A percentile compares a stretch with the other conserved stretches of the same genome.
phyloP scores from a whole-genome alignment of 768 basidiomycete species.

The Boletus tomentosulus region DNA sequence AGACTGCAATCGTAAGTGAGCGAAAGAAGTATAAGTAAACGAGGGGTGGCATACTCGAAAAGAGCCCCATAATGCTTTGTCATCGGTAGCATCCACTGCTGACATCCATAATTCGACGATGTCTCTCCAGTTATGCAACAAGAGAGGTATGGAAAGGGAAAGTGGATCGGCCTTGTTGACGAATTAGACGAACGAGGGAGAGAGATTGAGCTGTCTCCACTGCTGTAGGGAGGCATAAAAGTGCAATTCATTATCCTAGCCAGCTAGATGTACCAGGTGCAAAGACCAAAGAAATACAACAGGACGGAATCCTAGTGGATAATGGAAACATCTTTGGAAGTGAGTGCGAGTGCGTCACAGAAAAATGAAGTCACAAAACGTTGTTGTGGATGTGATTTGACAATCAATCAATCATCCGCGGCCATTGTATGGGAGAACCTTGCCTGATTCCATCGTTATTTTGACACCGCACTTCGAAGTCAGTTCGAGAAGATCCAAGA shows the following conservation, averaged over 20 bases:
- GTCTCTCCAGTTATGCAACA: slow-evolving; percentile 76
- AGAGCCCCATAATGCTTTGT: slow-evolving; percentile 69
- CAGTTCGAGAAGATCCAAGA: too few species aligned
- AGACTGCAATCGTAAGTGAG: slow-evolving; percentile 43
- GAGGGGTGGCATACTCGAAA: slow-evolving; percentile 57
- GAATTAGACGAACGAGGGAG: slow-evolving; percentile 70
- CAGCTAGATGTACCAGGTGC: too few species aligned
- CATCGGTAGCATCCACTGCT: slow-evolving; percentile 55
- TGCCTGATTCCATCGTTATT: too few species aligned
- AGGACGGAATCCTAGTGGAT: too few species aligned
- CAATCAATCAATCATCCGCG: too few species aligned
- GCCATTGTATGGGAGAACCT: too few species aligned
- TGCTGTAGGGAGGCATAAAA: slow-evolving; percentile 71
- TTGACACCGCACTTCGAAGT: too few species aligned
- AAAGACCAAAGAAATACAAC: too few species aligned
- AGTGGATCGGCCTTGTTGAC: slow-evolving; percentile 55
- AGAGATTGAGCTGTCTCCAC: slow-evolving; percentile 78
- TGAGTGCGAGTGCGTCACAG: too few species aligned
- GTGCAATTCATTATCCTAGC: slow-evolving; percentile 77
- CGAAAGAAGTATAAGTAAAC: not conserved
- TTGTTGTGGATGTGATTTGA: too few species aligned
- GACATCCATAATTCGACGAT: slow-evolving; percentile 62
- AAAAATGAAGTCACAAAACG: too few species aligned
- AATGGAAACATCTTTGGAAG: too few species aligned
- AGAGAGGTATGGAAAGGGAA: slow-evolving; percentile 71